A percentile compares a stretch with the other conserved stretches of the same genome.
Evolutionary conservation across 192 early-diverging fungal genomes (phyloP).

Genomic region (Mortierella antarctica): DNA sequence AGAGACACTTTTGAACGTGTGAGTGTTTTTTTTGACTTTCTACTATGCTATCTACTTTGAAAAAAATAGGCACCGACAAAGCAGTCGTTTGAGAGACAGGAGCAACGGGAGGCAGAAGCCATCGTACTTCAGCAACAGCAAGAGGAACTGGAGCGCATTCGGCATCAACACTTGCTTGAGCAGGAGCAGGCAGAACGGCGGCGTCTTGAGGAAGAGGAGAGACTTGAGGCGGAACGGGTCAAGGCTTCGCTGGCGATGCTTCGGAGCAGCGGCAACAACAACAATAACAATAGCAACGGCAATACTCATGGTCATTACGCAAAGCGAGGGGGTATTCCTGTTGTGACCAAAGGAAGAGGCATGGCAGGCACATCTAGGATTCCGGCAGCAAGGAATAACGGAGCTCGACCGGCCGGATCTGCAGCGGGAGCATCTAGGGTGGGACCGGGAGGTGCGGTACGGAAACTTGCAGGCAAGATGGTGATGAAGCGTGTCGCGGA

Average conservation of each 20-base stretch:
- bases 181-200: slow-evolving; percentile 38
- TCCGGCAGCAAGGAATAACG: neutral
- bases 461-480: slow-evolving; percentile 32
- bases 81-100: slow-evolving; percentile 37
- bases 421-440: slow-evolving; percentile 27
- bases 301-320: neutral
- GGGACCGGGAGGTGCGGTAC: slow-evolving; percentile 27
- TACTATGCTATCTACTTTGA: neutral
- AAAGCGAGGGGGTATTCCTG: neutral
- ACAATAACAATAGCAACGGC: slow-evolving; percentile 1
- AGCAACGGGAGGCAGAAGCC: slow-evolving; percentile 43
- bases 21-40: neutral
- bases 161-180: slow-evolving; percentile 33
- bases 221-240: slow-evolving; percentile 25
- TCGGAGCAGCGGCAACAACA: neutral
- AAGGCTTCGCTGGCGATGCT: slow-evolving; percentile 14
- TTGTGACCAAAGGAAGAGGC: slow-evolving; percentile 1
- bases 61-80: slow-evolving; percentile 37
- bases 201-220: slow-evolving; percentile 33
- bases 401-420: neutral
- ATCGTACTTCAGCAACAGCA: slow-evolving; percentile 38
- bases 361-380: slow-evolving; percentile 12
- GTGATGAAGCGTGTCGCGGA: slow-evolving; percentile 50
- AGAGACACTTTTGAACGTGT: neutral
- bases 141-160: slow-evolving; percentile 42